phyloP scores from a whole-genome alignment of 768 basidiomycete genomes.

The Aureoboletus auriporus region DNA sequence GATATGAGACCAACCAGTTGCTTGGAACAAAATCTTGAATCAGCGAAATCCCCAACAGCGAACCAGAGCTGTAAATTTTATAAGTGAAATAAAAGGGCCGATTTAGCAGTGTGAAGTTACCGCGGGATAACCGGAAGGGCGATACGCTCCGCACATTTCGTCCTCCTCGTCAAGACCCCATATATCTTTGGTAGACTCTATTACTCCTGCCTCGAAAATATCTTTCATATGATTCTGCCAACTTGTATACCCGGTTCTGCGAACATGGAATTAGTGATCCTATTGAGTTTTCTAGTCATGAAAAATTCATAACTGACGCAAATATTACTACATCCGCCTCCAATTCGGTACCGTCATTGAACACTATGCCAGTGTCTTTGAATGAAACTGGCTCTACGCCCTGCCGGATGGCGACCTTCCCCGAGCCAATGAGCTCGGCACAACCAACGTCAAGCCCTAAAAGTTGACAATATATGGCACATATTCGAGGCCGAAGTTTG shows the following conservation, averaged over 20 bases:
- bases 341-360: background rate
- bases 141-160: conserved; percentile 3
- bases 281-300: background rate
- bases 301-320: background rate
- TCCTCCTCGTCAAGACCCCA: conserved; percentile 3
- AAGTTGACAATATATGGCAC: background rate
- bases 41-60: conserved; percentile 2
- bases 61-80: background rate
- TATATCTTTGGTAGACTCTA: conserved; percentile 4
- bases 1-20: background rate
- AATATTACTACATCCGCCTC: conserved; percentile 3
- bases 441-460: conserved; percentile 7
- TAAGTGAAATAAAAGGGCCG: background rate
- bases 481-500: background rate
- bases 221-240: conserved; percentile 3
- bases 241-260: conserved; percentile 6
- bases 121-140: conserved; percentile 5
- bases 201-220: background rate
- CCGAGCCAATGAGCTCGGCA: conserved; percentile 1
- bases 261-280: background rate
- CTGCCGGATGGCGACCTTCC: background rate
- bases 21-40: conserved; percentile 2
- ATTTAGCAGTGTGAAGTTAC: background rate
- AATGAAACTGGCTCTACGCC: conserved; percentile 5
- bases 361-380: background rate